phyloP scores from a whole-genome alignment of 2,329 filamentous ascomycete genomes.

The Colletotrichum brevisporum region DNA sequence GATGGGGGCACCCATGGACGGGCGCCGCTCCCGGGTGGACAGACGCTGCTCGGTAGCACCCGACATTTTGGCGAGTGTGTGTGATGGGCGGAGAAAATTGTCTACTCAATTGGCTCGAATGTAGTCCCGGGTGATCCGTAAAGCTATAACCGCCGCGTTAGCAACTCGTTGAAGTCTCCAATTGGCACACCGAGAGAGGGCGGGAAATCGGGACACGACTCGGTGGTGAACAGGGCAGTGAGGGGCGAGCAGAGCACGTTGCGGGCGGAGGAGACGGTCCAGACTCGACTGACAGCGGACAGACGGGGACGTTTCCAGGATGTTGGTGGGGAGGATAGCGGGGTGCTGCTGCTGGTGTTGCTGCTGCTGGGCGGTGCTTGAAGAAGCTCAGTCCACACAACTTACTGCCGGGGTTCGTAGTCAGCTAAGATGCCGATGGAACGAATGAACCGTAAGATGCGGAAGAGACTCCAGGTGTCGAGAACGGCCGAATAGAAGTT shows the following conservation, averaged over 20 bases:
- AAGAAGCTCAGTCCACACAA: conserved; percentile 39
- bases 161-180: background rate
- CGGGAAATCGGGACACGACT: conserved; percentile 18
- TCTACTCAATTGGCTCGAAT: conserved; percentile 21
- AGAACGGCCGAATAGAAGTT: background rate
- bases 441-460: background rate
- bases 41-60: conserved; percentile 50
- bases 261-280: conserved; percentile 20
- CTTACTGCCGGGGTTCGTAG: conserved; percentile 26
- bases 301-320: conserved; percentile 33
- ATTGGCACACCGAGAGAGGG: background rate
- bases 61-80: conserved; percentile 45
- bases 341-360: conserved; percentile 13
- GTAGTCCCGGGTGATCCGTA: conserved; percentile 5
- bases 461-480: background rate
- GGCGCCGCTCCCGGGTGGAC: conserved; percentile 80
- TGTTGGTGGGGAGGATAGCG: conserved; percentile 36
- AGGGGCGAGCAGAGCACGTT: conserved; percentile 2
- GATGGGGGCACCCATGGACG: conserved; percentile 86
- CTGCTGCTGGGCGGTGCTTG: conserved; percentile 27
- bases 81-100: background rate
- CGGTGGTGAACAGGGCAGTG: conserved; percentile 4
- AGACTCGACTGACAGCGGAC: conserved; percentile 33
- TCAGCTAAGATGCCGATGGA: conserved; percentile 16
- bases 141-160: background rate